Percentiles rank a stretch among this genome's conserved stretches.
phyloP scores from a whole-genome alignment of 352 stramenopile species.

The Thalassiosira hispida region DNA sequence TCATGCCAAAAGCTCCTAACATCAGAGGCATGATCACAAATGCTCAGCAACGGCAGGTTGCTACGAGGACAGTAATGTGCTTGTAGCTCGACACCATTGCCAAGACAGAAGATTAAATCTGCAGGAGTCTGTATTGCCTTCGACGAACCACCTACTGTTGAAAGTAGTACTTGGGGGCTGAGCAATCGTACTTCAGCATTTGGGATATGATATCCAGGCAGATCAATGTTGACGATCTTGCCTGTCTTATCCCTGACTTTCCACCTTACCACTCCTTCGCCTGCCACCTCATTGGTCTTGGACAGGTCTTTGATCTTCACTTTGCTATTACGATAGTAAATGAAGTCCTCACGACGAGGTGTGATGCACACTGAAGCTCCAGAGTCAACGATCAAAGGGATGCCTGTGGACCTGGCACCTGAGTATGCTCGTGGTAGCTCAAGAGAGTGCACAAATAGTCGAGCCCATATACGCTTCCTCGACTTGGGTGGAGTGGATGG shows the following conservation, averaged over 20 bases:
- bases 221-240: conserved; percentile 6
- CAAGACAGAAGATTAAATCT: neutral
- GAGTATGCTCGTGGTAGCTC: neutral
- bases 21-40: neutral
- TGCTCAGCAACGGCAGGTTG: conserved; percentile 4
- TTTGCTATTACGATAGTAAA: conserved; percentile 4
- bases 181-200: conserved; percentile 15
- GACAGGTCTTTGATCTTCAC: conserved; percentile 19
- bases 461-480: too few relatives aligned
- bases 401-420: neutral
- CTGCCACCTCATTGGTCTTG: conserved; percentile 6
- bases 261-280: conserved; percentile 23
- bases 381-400: conserved; percentile 24
- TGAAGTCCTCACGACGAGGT: conserved; percentile 19
- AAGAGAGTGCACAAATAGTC: neutral
- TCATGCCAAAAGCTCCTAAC: neutral
- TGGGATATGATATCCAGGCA: conserved; percentile 24
- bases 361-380: conserved; percentile 27
- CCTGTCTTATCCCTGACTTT: neutral
- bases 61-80: conserved; percentile 17
- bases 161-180: conserved; percentile 20
- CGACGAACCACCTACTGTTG: neutral
- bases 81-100: conserved; percentile 1
- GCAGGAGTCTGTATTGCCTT: neutral
- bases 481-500: too few relatives aligned